phyloP scores from a whole-genome alignment of 78 protist species.

The Dictyostelium capitatum region DNA sequence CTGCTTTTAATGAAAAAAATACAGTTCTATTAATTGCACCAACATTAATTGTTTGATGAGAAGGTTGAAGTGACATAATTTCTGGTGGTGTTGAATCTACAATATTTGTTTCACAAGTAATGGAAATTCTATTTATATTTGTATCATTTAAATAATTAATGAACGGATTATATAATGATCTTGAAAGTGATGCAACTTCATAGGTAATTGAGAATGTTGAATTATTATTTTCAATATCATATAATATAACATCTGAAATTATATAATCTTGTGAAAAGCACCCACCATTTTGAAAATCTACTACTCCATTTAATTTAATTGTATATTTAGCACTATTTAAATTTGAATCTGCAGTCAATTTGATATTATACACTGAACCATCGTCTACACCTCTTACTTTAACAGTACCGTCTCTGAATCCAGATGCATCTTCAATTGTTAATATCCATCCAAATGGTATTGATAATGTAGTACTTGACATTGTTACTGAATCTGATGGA shows the following conservation, averaged over 20 bases:
- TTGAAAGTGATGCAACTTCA: not conserved
- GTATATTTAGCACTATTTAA: not conserved
- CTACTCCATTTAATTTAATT: not conserved
- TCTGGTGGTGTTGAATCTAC: not conserved
- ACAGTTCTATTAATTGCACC: not conserved
- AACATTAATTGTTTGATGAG: not conserved
- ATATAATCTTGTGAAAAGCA: not conserved
- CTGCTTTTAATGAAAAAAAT: not conserved
- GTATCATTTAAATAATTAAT: not conserved
- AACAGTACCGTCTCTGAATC: not conserved
- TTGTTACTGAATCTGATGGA: not conserved
- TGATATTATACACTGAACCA: not conserved
- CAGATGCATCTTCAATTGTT: slow-evolving; percentile 1
- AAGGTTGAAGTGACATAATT: not conserved
- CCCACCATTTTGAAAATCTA: no score
- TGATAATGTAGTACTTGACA: not conserved
- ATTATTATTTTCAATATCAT: not conserved
- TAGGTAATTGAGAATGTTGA: not conserved
- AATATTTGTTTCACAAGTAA: not conserved
- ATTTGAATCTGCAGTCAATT: not conserved
- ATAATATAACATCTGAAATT: not conserved
- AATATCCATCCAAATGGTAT: not conserved
- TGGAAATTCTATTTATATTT: not conserved
- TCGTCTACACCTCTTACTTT: not conserved
- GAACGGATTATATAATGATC: not conserved